phyloP scores from a whole-genome alignment of 2,329 filamentous ascomycete species.

The Trichophyton verrucosum region DNA sequence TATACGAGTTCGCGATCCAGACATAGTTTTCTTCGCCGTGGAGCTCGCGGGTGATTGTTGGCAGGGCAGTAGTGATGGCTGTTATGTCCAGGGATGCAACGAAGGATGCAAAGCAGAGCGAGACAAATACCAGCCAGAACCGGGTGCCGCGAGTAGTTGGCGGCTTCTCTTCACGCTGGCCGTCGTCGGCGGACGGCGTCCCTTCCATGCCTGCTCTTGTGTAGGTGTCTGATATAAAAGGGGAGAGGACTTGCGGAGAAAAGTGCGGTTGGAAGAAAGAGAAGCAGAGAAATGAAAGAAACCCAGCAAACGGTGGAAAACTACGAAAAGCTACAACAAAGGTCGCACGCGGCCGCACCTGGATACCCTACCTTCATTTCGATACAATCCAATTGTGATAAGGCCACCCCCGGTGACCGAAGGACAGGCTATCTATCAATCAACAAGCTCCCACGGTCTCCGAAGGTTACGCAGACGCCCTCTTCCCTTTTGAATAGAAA shows the following conservation, averaged over 20 bases:
- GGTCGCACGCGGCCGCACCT: background rate
- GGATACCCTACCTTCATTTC: background rate
- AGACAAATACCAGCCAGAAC: background rate
- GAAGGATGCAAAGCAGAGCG: background rate
- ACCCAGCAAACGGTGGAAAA: background rate
- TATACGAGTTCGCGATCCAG: slow-evolving; percentile 4
- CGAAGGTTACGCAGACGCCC: background rate
- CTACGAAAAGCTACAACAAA: background rate
- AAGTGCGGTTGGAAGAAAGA: background rate
- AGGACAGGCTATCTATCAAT: background rate
- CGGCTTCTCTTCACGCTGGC: background rate
- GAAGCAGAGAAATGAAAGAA: background rate
- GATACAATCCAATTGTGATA: background rate
- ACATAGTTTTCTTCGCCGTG: slow-evolving; percentile 4
- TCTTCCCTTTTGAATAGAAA: background rate
- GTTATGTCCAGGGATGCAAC: slow-evolving; percentile 4
- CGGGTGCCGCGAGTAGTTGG: background rate
- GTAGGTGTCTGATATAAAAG: background rate
- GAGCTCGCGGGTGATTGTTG: slow-evolving; percentile 2
- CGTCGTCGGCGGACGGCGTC: background rate
- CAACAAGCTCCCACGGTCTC: background rate
- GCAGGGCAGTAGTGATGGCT: slow-evolving; percentile 7
- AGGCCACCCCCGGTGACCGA: background rate
- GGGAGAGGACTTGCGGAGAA: background rate
- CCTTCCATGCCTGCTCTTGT: background rate